Evolutionary conservation across 202 grass and related monocot species (phyloP).

Genomic region (Cymbopogon flexuosus): DNA sequence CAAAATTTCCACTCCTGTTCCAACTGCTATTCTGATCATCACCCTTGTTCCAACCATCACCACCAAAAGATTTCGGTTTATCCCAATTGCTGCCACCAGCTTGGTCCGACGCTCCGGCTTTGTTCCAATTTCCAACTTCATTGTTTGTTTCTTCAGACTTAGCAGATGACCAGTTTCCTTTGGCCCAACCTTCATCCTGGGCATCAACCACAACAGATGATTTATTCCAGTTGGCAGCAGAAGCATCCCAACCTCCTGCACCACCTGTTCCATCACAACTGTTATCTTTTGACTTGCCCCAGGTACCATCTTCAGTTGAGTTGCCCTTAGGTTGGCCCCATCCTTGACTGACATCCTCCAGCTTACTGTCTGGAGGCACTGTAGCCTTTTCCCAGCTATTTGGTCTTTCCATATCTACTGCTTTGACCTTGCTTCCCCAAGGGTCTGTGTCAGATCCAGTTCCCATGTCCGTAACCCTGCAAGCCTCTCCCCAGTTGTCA

Average conservation of each 20-base stretch:
- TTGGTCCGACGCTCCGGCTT: slow-evolving; percentile 36
- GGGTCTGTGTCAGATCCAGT: slow-evolving; percentile 39
- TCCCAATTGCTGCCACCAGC: slow-evolving; percentile 45
- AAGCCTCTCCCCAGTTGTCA: slow-evolving; percentile 41
- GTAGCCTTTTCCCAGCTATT: slow-evolving; percentile 51
- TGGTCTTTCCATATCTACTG: slow-evolving; percentile 31
- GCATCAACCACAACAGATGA: slow-evolving; percentile 23
- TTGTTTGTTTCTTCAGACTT: slow-evolving; percentile 39
- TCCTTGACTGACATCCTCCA: slow-evolving; percentile 19
- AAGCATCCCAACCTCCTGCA: slow-evolving; percentile 42
- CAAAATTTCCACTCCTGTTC: slow-evolving; percentile 46
- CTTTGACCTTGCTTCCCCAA: slow-evolving; percentile 69
- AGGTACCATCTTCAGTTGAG: slow-evolving; percentile 40
- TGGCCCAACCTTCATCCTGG: slow-evolving; percentile 41
- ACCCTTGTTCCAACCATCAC: slow-evolving; percentile 51
- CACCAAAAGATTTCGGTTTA: slow-evolving; percentile 52
- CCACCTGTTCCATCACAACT: not conserved
- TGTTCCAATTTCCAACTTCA: slow-evolving; percentile 40
- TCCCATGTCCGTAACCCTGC: slow-evolving; percentile 19
- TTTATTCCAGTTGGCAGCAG: slow-evolving; percentile 35
- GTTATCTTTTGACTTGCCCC: slow-evolving; percentile 41
- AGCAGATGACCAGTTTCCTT: slow-evolving; percentile 38
- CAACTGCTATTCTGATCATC: slow-evolving; percentile 45
- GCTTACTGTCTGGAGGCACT: slow-evolving; percentile 26
- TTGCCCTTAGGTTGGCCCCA: slow-evolving; percentile 41